Conservation (phyloP, 2,329 filamentous ascomycete species). For the Colletotrichum sp. region DNA sequence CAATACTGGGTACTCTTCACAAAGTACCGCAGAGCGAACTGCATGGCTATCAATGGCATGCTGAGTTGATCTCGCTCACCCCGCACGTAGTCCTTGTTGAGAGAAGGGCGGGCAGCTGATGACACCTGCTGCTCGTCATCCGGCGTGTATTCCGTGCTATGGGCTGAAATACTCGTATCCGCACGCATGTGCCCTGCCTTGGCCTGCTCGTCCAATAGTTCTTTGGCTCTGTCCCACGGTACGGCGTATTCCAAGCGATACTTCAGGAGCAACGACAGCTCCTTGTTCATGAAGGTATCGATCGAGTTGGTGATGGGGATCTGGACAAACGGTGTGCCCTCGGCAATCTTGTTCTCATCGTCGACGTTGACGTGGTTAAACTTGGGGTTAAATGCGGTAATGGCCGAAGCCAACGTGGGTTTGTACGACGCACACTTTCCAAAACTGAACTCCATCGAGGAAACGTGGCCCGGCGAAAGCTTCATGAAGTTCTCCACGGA, state of each 20-base stretch:
- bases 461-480: slow-evolving; percentile 39
- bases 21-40: slow-evolving; percentile 79
- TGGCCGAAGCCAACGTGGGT: slow-evolving; percentile 62
- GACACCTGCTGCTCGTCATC: slow-evolving; percentile 1
- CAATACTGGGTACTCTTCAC: slow-evolving; percentile 86
- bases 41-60: slow-evolving; percentile 66
- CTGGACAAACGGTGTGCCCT: slow-evolving; percentile 46
- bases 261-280: slow-evolving; percentile 67
- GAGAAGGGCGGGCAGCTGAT: neutral
- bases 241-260: slow-evolving; percentile 39
- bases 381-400: slow-evolving; percentile 50
- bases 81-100: slow-evolving; percentile 8
- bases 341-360: too few relatives aligned
- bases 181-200: neutral
- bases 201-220: neutral
- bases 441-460: slow-evolving; percentile 61
- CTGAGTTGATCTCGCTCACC: slow-evolving; percentile 37
- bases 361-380: neutral
- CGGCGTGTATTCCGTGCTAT: too few relatives aligned
- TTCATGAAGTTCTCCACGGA: slow-evolving; percentile 58
- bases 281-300: slow-evolving; percentile 69
- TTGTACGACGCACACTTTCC: slow-evolving; percentile 77
- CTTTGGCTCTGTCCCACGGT: slow-evolving; percentile 22
- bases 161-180: neutral
- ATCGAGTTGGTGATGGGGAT: slow-evolving; percentile 77